Conservation (phyloP, 495 filamentous ascomycete species). For the Diplogelasinospora grovesii region DNA sequence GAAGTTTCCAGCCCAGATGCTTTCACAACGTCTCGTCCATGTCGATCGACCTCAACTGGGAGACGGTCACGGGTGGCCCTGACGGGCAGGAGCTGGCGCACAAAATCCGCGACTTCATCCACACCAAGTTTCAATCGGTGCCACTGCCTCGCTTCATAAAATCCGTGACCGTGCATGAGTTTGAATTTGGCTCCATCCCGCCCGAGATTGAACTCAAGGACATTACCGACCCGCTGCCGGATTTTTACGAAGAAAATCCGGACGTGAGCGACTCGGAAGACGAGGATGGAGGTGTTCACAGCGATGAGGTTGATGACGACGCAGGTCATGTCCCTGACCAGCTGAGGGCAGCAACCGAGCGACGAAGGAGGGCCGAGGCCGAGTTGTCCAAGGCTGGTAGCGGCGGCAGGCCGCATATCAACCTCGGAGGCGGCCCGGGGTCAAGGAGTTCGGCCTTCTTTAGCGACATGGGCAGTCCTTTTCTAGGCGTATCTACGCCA, state of each 20-base stretch:
- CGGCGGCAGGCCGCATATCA: constrained; percentile 25
- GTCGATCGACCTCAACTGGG: constrained; percentile 98
- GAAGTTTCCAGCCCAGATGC: background rate
- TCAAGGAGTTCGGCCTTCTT: constrained; percentile 24
- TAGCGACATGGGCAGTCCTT: constrained; percentile 54
- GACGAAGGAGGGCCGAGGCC: constrained; percentile 29
- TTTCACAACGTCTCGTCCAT: constrained; percentile 39
- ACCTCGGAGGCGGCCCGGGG: constrained; percentile 22
- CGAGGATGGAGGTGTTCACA: constrained; percentile 24
- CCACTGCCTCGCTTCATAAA: constrained; percentile 92
- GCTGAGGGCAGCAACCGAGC: constrained; percentile 35
- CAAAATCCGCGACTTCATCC: constrained; percentile 84
- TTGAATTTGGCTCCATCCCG: constrained; percentile 78
- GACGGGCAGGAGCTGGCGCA: constrained; percentile 79
- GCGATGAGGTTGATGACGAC: constrained; percentile 27
- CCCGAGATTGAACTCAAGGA: constrained; percentile 91
- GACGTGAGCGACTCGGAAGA: constrained; percentile 33
- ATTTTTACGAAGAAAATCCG: constrained; percentile 88
- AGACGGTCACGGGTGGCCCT: constrained; percentile 78
- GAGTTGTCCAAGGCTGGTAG: background rate
- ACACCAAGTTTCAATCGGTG: constrained; percentile 89
- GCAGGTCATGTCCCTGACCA: constrained; percentile 32
- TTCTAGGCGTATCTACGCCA: constrained; percentile 62
- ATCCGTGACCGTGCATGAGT: constrained; percentile 87
- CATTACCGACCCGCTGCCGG: constrained; percentile 87